Evolutionary conservation across 1,139 yeast species (phyloP), one percentile per base, ranked within the genome.

Genomic region (Kodamaea fungicola): DNA sequence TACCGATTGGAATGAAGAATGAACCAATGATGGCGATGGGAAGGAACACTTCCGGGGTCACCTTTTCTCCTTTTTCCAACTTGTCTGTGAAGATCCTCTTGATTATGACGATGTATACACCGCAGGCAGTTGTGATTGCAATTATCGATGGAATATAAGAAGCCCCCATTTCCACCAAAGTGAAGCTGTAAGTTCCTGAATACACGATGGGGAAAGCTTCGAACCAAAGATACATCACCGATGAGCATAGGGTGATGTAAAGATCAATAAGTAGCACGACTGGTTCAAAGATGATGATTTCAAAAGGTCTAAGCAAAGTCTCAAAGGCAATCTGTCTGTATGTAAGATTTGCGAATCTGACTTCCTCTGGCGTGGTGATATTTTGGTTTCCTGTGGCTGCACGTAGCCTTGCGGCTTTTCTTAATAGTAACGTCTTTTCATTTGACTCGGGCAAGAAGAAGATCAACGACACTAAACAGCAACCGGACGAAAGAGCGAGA

Each of bases 121-220:
- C 31, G 22, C 59, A 57, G 7, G 63, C 66, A 19, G 57, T 31
- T 6, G 43, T 26, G 30, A 68, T 61, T 25, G 83, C 83, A 23
- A 72, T 59, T 39, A 67, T 52, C 35, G 75, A 57, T 12, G 73
- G 57, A 25, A 72, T 30, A 49, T 66, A 78, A 3, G 76, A 56
- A 4, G 64, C 58, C 13, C 83, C 83, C 50, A 61, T 51, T 37
- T 72, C 71, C 12, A 78, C 60, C 27, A 63, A 46, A 9, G 76
- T 70, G 54, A 79, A 79, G 34, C 62, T 52, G 44, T 73, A 63
- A 27, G 63, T 50, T 5, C 62, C 73, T 8, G 46, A 39, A 44
- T 72, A 78, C 2, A 76, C 78, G 35, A 78, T 64, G 7, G 85
- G 85, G 54, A 76, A 74, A 1, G 78, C 80, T 54, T 79, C 85